Base-by-base conservation (phyloP, 768 basidiomycete species). In the Mycena vitilis region DNA sequence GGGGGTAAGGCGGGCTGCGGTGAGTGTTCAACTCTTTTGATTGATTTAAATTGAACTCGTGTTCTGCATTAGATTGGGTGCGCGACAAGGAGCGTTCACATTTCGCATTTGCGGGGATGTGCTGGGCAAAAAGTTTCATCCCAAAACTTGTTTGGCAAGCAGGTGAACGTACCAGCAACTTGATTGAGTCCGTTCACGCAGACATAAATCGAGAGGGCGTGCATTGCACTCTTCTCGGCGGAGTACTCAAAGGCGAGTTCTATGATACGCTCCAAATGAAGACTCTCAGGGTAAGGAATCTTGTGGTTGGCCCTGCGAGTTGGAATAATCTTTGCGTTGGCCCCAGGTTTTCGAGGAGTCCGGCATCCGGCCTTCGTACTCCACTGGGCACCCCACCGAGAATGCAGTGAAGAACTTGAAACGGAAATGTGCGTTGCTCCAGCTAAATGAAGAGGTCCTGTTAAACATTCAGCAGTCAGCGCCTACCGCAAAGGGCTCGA, bases 71-170 rank as follows among this genome's bases (percentile, higher is more conserved):
- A 78, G 76, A 78, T 54, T 78, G 78, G 76, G 54, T 78, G 0
- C 30, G 59, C 6, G 74, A 78, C 38, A 77, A 79, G 57, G 53
- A 68, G 9, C 38, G 69, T 5, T 67, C 70, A n/a, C 66, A 73
- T 12, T 80, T 79, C 61, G 76, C 72, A 0, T 72, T 78, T 30
- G 42, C 71, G 4, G 78, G 57, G 1, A 66, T 80, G 20, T 80
- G 78, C 63, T 80, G 78, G 78, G 73, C 73, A 47, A 72, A 69
- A 23, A 77, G 77, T 48, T 71, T 61, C n/a, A 78, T 79, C 16
- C 76, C 76, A 0, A 22, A 44, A 12, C 36, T 40, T 4, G 68
- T 80, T 1, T 80, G 78, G 79, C 52, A 69, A 22, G 71, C 67
- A 5, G 75, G 75, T 0, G 62, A 76, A 16, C 25, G 47, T 0